Evolutionary conservation across 495 filamentous ascomycete species (phyloP), one percentile per base, ranked within the genome.

Genomic region (Penicillium samsonianum): DNA sequence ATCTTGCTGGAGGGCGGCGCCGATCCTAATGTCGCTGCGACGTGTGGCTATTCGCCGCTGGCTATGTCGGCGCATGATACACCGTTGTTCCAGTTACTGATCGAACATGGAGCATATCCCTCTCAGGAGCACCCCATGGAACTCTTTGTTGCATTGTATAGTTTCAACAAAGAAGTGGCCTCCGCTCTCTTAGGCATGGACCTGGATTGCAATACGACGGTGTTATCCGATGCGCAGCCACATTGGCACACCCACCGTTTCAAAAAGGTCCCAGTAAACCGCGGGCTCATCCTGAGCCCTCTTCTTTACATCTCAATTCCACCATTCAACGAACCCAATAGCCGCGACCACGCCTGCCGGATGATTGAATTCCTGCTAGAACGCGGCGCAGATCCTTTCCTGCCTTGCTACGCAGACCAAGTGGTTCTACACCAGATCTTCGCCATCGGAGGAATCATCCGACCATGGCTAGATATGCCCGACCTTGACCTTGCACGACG

Each of bases 1-100:
- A 50, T 68, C 8, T 62, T 80, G 17, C 57, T 78, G 6, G 58
- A 72, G 23, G 47, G 51, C 35, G 76, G 75, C 1, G 74, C 73
- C 1, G 72, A 79, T 56, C 64, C 67, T 16, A 77, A 75, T 42
- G 57, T 69, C 5, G 23, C 71, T 3, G 69, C 69, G 33, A 37
- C 54, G 12, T 54, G 64, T 23, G 65, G 66, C 1, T 58, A 45
- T 12, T 57, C 61, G 1, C 51, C 64, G 5, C 55, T 69, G 41
- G 46, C 55, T 8, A 49, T 64, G 49, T 61, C 61, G 3, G 40
- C 49, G 12, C 56, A 67, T 33, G 47, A 61, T 37, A 25, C 31
- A 0, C 19, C 62, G n/a, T 22, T 68, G 7, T 57, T 62, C 40
- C 40, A 44, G 19, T 28, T 66, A 11, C 46, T 68, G 40, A 42